Evolutionary conservation across 164 flowering plant species (phyloP).

Genomic region (Magnolia sinica): DNA sequence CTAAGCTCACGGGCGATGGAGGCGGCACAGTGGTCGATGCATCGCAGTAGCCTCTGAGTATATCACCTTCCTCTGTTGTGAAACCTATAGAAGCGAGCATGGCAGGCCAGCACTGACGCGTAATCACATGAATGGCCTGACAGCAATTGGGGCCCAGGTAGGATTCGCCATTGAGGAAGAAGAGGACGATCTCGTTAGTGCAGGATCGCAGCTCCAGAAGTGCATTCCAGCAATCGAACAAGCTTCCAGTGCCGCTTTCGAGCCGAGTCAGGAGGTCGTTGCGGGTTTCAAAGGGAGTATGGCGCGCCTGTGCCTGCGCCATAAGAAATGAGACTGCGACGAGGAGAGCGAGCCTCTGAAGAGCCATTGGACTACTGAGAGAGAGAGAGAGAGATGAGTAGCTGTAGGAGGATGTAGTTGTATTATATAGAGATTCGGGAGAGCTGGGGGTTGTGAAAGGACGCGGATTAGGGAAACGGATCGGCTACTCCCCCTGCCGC

Average conservation of each 20-base stretch:
- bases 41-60: conserved; percentile 24
- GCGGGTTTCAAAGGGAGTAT: background rate
- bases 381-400: background rate
- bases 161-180: conserved; percentile 25
- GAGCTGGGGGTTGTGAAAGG: too few relatives aligned
- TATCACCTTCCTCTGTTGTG: conserved; percentile 19
- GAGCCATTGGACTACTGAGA: background rate
- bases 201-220: conserved; percentile 30
- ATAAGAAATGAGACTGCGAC: background rate
- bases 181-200: conserved; percentile 19
- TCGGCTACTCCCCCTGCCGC: too few relatives aligned
- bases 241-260: background rate
- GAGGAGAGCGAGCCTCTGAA: background rate
- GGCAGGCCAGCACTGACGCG: conserved; percentile 25
- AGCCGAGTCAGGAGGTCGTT: background rate
- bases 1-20: background rate
- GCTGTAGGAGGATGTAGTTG: too few relatives aligned
- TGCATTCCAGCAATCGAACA: conserved; percentile 42
- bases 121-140: conserved; percentile 13
- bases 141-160: conserved; percentile 23
- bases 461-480: too few relatives aligned
- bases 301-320: background rate
- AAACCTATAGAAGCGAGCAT: conserved; percentile 20
- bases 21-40: conserved; percentile 5
- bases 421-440: too few relatives aligned